Evolutionary conservation across 1,139 yeast species (phyloP), one percentile per base, ranked within the genome.

Genomic region (Hansenula anomala): DNA sequence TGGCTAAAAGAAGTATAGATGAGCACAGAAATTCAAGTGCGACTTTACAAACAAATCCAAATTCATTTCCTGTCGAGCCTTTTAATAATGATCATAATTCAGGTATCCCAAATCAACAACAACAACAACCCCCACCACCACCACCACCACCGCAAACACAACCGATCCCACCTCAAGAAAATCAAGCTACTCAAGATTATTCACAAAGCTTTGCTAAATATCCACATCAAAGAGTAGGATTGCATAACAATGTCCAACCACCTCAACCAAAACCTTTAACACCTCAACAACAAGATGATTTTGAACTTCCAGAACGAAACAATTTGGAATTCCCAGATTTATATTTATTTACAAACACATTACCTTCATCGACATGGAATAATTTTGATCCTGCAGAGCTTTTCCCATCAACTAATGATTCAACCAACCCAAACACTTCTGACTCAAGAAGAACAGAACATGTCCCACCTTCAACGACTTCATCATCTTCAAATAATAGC

Each of bases 301-400:
- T 17, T 23, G 25, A 23, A 4, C 25, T 8, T 8, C 13, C 4
- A 23, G 13, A 23, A 23, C 25, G 5, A 18, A 17, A 18, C 8
- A 28, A 12, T n/a, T 13, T 48, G 8, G 58, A 51, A 30, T 52
- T 52, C 36, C 56, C 58, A 17, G 56, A 53, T 14, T 28, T 54
- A 26, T 54, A 52, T 15, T 40, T 54, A 9, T 54, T 54, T 33
- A 54, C 58, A 1, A 51, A 50, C 19, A 45, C 46, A 4, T 36
- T 52, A 4, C 55, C 56, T 13, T 42, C 49, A 1, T 36, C 17
- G 19, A 29, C 42, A 9, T 46, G 32, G 11, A 40, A 43, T 12
- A 33, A 36, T 22, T 54, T 54, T 28, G 51, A 51, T 28, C 58
- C 58, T 12, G 38, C 56, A 4, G 53, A 50, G 12, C 36, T 54